Evolutionary conservation across 495 filamentous ascomycete genomes (phyloP).

Genomic region (Aspergillus ellipticus): DNA sequence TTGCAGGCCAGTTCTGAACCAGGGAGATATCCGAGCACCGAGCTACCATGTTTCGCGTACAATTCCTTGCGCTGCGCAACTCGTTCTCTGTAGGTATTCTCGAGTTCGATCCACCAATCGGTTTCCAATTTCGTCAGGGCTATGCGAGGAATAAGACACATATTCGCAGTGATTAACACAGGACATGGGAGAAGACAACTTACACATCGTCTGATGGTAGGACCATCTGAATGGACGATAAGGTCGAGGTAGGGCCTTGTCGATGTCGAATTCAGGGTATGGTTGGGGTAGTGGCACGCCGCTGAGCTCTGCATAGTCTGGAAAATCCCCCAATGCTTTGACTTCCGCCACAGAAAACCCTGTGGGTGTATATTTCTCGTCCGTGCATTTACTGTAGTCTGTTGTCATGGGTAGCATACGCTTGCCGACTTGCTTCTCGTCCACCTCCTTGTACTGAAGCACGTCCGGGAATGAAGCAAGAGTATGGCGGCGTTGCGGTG

Average conservation of each 20-base stretch:
- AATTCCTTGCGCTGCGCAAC: slow-evolving; percentile 72
- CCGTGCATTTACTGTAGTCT: slow-evolving; percentile 37
- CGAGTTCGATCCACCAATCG: slow-evolving; percentile 90
- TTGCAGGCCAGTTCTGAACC: slow-evolving; percentile 80
- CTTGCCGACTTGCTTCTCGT: slow-evolving; percentile 29
- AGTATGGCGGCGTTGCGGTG: slow-evolving; percentile 51
- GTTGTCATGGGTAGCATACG: slow-evolving; percentile 41
- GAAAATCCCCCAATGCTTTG: slow-evolving; percentile 72
- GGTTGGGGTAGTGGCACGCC: slow-evolving; percentile 72
- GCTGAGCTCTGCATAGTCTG: slow-evolving; percentile 73
- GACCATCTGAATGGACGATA: slow-evolving; percentile 82
- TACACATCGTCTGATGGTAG: slow-evolving; percentile 96
- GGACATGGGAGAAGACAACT: slow-evolving; percentile 21
- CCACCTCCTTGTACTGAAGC: slow-evolving; percentile 22
- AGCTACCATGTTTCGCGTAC: slow-evolving; percentile 58
- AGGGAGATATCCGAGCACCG: slow-evolving; percentile 66
- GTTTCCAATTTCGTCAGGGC: slow-evolving; percentile 77
- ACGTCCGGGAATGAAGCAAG: slow-evolving; percentile 33
- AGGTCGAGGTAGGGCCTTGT: slow-evolving; percentile 62
- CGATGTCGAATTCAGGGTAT: slow-evolving; percentile 62
- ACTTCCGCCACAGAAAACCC: slow-evolving; percentile 68
- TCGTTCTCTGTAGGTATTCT: slow-evolving; percentile 65
- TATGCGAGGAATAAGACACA: slow-evolving; percentile 31
- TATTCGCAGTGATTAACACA: background rate
- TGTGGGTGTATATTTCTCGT: slow-evolving; percentile 50